phyloP scores from a whole-genome alignment of 495 filamentous ascomycete genomes.

The Stereocaulon alpinum region DNA sequence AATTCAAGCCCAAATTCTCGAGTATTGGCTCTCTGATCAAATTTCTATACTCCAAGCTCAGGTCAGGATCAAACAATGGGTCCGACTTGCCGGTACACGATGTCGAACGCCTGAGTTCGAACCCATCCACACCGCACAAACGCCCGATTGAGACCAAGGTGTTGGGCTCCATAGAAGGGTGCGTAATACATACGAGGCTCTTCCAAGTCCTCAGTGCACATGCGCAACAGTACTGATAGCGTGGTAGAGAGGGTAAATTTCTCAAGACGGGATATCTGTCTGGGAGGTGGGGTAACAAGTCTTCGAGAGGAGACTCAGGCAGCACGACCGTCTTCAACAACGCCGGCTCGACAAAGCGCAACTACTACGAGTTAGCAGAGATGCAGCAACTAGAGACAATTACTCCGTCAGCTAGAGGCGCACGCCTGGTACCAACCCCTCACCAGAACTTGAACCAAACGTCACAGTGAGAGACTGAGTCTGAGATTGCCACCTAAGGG shows the following conservation, averaged over 20 bases:
- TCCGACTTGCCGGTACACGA: not conserved
- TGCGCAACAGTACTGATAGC: not conserved
- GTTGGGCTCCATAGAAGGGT: conserved; percentile 1
- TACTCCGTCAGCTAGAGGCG: no score
- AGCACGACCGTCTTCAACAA: not conserved
- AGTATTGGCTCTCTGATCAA: not conserved
- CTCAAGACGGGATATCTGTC: not conserved
- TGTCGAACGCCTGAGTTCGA: not conserved
- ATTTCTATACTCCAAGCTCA: not conserved
- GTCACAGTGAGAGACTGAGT: no score
- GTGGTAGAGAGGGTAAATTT: conserved; percentile 4
- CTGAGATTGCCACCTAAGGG: no score
- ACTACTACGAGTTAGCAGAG: conserved; percentile 5
- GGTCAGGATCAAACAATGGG: not conserved
- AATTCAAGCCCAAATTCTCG: not conserved
- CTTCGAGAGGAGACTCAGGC: not conserved
- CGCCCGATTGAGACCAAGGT: not conserved
- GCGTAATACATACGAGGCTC: no score
- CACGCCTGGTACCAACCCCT: no score
- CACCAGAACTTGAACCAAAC: no score
- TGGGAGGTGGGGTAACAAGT: not conserved
- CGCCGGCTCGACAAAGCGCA: conserved; percentile 1
- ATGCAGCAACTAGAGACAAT: no score
- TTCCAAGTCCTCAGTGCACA: no score
- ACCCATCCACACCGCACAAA: not conserved